phyloP scores from a whole-genome alignment of 129 eudicot species.

The Tagetes patula region DNA sequence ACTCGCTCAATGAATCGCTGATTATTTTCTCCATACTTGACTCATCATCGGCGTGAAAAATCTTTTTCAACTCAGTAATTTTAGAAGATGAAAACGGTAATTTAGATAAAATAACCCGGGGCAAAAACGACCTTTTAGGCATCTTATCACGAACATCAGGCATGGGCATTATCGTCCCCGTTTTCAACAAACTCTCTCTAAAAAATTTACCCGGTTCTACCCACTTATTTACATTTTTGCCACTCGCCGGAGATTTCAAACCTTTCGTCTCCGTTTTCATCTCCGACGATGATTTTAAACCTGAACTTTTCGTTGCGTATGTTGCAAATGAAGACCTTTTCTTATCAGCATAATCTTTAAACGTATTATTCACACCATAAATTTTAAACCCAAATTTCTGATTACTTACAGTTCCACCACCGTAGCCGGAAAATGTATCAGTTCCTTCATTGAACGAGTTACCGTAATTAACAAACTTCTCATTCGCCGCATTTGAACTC shows the following conservation, averaged over 20 bases:
- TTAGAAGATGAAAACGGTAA: constrained; percentile 68
- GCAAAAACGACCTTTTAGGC: constrained; percentile 92
- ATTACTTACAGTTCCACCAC: constrained; percentile 46
- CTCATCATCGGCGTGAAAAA: constrained; percentile 68
- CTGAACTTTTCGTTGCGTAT: constrained; percentile 29
- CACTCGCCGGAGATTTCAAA: constrained; percentile 15
- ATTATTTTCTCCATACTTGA: constrained; percentile 54
- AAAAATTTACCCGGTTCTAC: constrained; percentile 82
- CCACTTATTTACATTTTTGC: constrained; percentile 67
- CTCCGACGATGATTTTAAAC: no score
- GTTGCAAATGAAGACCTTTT: constrained; percentile 44
- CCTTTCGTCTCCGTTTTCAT: no score
- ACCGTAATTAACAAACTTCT: constrained; percentile 62
- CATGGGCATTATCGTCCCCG: constrained; percentile 63
- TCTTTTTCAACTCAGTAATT: constrained; percentile 35
- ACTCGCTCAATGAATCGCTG: constrained; percentile 47
- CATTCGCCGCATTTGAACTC: constrained; percentile 52
- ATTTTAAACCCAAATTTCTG: constrained; percentile 52
- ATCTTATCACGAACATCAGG: constrained; percentile 74
- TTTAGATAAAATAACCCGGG: constrained; percentile 58
- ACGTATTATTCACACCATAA: constrained; percentile 72
- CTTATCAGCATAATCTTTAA: constrained; percentile 74
- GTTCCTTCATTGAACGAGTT: constrained; percentile 72
- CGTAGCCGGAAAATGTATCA: constrained; percentile 76
- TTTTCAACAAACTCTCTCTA: constrained; percentile 54